Evolutionary conservation across 345 rosid species (phyloP).

Genomic region (Camelina hispida): DNA sequence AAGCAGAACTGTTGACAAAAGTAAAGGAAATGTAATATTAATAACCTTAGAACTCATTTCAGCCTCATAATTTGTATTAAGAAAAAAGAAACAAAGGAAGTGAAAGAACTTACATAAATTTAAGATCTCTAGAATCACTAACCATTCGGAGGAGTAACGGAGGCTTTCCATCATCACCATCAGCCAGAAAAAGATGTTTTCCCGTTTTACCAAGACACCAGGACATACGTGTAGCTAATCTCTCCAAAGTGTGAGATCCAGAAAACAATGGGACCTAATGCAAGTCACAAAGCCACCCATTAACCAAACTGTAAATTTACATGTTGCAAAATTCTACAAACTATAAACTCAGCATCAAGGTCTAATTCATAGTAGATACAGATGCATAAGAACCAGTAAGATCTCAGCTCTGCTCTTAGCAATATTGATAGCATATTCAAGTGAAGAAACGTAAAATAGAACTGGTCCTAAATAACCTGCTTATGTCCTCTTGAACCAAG

Average conservation of each 20-base stretch:
- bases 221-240: constrained; percentile 56
- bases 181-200: constrained; percentile 79
- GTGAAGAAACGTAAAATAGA: not conserved
- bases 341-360: not conserved
- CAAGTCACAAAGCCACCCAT: constrained; percentile 13
- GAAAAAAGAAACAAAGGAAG: not conserved
- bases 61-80: not conserved
- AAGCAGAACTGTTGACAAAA: constrained; percentile 71
- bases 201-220: constrained; percentile 85
- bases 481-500: constrained; percentile 90
- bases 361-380: constrained; percentile 4
- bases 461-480: constrained; percentile 57
- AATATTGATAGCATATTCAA: constrained; percentile 22
- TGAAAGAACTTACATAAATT: constrained; percentile 70
- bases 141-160: constrained; percentile 85
- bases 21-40: constrained; percentile 8
- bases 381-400: not conserved
- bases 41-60: constrained; percentile 13
- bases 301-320: not conserved
- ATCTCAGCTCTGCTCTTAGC: not conserved
- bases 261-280: constrained; percentile 72
- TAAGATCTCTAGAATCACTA: constrained; percentile 65
- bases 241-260: constrained; percentile 73
- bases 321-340: not conserved
- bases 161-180: constrained; percentile 60